Evolutionary conservation across 495 filamentous ascomycete species (phyloP).

Genomic region (Xylaria acuta): DNA sequence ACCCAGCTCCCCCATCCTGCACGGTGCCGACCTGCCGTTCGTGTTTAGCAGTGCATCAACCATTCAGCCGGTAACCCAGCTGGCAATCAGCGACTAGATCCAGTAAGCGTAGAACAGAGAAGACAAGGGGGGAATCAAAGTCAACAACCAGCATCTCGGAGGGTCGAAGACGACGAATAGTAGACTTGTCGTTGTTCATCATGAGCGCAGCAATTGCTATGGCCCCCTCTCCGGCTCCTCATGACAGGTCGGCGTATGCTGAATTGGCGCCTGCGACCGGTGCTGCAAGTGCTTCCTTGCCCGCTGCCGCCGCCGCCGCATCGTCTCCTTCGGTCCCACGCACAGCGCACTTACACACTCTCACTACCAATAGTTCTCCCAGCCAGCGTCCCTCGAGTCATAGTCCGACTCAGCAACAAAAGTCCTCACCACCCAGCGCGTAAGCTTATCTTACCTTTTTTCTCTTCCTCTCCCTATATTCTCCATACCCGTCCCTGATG

Average conservation of each 20-base stretch:
- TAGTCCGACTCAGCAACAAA: conserved; percentile 56
- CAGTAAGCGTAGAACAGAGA: conserved; percentile 1
- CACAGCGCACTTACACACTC: conserved; percentile 47
- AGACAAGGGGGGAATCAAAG: conserved; percentile 2
- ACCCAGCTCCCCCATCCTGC: conserved; percentile 16
- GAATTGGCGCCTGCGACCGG: conserved; percentile 54
- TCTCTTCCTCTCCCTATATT: conserved; percentile 27
- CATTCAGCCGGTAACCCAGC: conserved; percentile 28
- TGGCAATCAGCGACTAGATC: neutral
- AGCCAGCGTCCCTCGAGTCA: conserved; percentile 56
- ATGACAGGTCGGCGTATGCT: conserved; percentile 59
- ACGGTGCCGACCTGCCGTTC: conserved; percentile 20
- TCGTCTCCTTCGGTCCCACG: conserved; percentile 53
- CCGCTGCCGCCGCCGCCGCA: conserved; percentile 33
- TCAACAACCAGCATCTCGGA: neutral
- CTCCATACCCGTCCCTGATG: neutral
- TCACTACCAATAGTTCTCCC: conserved; percentile 35
- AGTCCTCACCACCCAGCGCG: conserved; percentile 59
- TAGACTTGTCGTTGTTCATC: conserved; percentile 39
- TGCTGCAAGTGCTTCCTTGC: conserved; percentile 32
- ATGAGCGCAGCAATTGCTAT: conserved; percentile 68
- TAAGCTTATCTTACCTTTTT: conserved; percentile 46
- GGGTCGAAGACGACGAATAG: conserved; percentile 14
- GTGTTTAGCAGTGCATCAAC: conserved; percentile 24
- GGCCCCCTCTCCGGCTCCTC: conserved; percentile 64